Base-by-base conservation (phyloP, 2,329 filamentous ascomycete genomes). In the Neonectria ditissima region DNA sequence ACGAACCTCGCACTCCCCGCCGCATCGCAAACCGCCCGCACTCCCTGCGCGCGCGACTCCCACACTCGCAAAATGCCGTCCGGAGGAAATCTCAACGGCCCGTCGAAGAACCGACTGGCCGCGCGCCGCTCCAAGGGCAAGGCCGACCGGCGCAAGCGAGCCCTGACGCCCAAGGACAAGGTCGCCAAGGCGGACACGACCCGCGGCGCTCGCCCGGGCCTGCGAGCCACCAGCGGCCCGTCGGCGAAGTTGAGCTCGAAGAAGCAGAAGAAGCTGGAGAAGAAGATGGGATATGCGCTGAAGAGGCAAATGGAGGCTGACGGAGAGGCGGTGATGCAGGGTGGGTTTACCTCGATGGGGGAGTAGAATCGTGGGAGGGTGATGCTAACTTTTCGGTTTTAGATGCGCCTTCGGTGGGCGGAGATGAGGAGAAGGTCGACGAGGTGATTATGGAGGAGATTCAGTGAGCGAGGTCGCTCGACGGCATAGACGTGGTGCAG, bases 21-120 rank as follows among this genome's bases (percentile, higher is more conserved):
- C 14, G 24, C 53, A 16, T 28, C n/a, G 13, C 13, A 44, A 34
- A 16, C 18, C 53, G 51, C 45, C 50, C 30, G 62, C 51, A 48
- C 51, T 34, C 48, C n/a, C n/a, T 26, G 16, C 30, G 26, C 34
- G 51, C 22, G 30, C 43, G 43, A 48, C 11, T 30, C 7, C 45
- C 43, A 18, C 57, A 6, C 16, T 39, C 54, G 20, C 54, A 73
- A 59, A 66, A 87, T 87, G 84, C 81, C 83, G 16, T 87, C 85
- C 51, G 82, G 86, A 70, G 84, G 84, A 68, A 89, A 87, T 78
- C 86, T 86, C 73, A 88, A 88, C 81, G 81, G 80, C 50, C 80
- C 81, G 10, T 87, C 84, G 56, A 83, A 83, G 72, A 87, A 86
- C 80, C 82, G 85, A 14, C 76, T 84, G 41, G 79, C 79, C 18